Percentiles rank a stretch among this genome's conserved stretches.
Conservation (phyloP, 2,329 filamentous ascomycete species). For the Trichophyton rubrum region DNA sequence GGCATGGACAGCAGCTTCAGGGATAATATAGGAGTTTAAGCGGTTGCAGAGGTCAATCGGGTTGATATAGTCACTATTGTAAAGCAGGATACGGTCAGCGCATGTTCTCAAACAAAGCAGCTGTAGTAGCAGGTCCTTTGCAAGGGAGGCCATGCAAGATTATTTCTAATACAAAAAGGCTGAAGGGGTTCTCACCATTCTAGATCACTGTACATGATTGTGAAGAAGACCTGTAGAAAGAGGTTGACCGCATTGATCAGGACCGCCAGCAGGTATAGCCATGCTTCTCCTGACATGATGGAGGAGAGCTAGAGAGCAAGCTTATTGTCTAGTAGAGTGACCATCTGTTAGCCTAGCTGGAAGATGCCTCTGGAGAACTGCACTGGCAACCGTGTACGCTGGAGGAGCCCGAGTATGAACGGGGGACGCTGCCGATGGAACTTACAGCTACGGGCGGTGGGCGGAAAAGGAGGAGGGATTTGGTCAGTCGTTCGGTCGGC, state of each 20-base stretch:
- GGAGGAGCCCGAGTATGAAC: neutral
- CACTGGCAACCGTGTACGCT: neutral
- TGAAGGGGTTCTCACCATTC: conserved; percentile 65
- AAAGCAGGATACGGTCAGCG: neutral
- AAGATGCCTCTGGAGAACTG: neutral
- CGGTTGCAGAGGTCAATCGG: conserved; percentile 99
- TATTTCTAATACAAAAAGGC: neutral
- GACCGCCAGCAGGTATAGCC: conserved; percentile 95
- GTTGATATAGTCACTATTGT: conserved; percentile 90
- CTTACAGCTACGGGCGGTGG: too few relatives aligned
- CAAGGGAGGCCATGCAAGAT: neutral
- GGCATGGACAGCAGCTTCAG: conserved; percentile 92
- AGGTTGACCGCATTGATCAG: conserved; percentile 99
- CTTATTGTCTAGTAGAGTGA: neutral
- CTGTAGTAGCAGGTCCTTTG: neutral
- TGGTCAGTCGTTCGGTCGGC: neutral
- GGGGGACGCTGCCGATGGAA: neutral
- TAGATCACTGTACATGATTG: conserved; percentile 99
- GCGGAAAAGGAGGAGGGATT: too few relatives aligned
- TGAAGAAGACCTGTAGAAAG: conserved; percentile 99
- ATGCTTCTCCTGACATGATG: conserved; percentile 92
- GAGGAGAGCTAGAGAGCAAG: conserved; percentile 5
- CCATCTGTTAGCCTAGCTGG: neutral
- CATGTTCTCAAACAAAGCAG: neutral
- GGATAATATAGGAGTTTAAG: conserved; percentile 98